Conservation (phyloP, 139 green algal species). For the Coelastrella sp. region DNA sequence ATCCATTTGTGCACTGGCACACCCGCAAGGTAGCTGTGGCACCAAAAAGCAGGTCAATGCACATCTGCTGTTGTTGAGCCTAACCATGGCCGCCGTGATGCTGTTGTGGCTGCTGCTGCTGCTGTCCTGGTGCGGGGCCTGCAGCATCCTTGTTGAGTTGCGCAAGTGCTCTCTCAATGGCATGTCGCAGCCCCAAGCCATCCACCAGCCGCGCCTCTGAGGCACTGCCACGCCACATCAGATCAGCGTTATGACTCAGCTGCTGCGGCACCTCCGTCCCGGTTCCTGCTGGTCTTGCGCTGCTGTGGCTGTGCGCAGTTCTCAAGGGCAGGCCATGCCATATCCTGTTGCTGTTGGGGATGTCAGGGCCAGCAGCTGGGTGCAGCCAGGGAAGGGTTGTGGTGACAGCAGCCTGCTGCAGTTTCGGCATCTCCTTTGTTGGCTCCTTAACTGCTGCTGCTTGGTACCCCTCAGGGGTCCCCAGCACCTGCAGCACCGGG, state of each 20-base stretch:
- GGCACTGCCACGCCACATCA: slow-evolving; percentile 25
- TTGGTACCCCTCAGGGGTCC: not conserved
- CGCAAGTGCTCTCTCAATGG: slow-evolving; percentile 18
- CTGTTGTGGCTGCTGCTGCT: slow-evolving; percentile 5
- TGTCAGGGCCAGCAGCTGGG: not conserved
- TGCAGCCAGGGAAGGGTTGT: not conserved
- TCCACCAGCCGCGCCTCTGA: slow-evolving; percentile 18
- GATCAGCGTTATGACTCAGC: not conserved
- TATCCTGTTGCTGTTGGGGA: not conserved
- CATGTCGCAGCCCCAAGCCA: slow-evolving; percentile 3
- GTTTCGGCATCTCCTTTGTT: not conserved
- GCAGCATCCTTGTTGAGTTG: slow-evolving; percentile 1
- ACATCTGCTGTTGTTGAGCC: too few relatives aligned
- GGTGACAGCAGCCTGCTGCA: not conserved
- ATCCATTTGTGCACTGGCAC: too few relatives aligned
- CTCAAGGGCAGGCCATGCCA: not conserved
- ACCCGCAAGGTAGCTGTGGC: too few relatives aligned
- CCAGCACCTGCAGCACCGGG: slow-evolving; percentile 10
- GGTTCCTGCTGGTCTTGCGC: not conserved
- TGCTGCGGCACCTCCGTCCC: not conserved
- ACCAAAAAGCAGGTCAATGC: too few relatives aligned
- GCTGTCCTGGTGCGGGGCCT: not conserved
- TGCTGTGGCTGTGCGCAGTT: not conserved
- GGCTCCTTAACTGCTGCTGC: slow-evolving; percentile 29
- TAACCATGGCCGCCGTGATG: too few relatives aligned